These are phyloP conservation scores for Fusarium sp. DNA, from an alignment of 2,329 filamentous ascomycete genomes.

Conservation along the genomic window DNA sequence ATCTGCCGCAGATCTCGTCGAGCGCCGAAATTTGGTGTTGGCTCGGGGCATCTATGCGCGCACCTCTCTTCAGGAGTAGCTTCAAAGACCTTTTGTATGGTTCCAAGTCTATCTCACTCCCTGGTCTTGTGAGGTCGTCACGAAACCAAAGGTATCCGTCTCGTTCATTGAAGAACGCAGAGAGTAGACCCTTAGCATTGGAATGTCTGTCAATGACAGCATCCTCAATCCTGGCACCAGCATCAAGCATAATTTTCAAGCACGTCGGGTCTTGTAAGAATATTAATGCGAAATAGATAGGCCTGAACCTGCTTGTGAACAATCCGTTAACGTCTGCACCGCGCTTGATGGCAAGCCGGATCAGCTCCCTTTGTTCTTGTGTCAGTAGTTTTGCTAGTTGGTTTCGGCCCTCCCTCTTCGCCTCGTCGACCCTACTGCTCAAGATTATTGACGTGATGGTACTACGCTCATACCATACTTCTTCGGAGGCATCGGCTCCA, in stretches of 20 bases:
- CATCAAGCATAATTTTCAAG: conserved; percentile 8
- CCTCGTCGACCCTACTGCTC: too few species aligned
- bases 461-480: not conserved
- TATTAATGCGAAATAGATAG: not conserved
- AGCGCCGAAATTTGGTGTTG: not conserved
- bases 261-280: not conserved
- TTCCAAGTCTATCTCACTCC: not conserved
- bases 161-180: not conserved
- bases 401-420: too few species aligned
- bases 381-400: too few species aligned
- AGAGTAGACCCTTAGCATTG: not conserved
- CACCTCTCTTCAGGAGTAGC: conserved; percentile 3
- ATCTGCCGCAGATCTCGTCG: not conserved
- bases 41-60: conserved; percentile 1
- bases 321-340: conserved; percentile 10
- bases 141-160: too few species aligned
- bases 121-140: too few species aligned
- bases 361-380: not conserved
- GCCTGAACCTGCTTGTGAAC: not conserved
- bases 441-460: too few species aligned
- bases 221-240: conserved; percentile 5
- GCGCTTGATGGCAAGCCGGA: not conserved
- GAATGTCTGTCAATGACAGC: not conserved
- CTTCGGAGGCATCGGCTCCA: conserved; percentile 1
- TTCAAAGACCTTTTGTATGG: not conserved